Evolutionary conservation across 1,284 basidiomycete genomes (phyloP), one percentile per base, ranked within the genome.

Genomic region (Cutaneotrichosporon daszewskae): DNA sequence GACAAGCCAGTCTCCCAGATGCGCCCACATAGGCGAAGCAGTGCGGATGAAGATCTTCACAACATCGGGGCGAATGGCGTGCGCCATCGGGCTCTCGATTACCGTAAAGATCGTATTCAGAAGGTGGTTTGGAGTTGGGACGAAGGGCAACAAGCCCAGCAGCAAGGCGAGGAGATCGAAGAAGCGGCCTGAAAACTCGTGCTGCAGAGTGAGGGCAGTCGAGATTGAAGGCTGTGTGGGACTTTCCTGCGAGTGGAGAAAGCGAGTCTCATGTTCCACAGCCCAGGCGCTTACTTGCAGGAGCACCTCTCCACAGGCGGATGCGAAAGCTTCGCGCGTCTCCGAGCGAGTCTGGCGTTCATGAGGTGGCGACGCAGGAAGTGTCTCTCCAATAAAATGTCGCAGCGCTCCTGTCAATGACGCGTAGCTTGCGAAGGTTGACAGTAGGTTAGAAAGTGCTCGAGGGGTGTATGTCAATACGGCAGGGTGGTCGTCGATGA

Each of bases 301-400:
- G 4, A 88, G 65, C 43, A 84, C 77, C 8, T 64, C 50, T 36
- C 81, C 79, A 33, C 87, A 69, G 0, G 84, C 84, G 46, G 86
- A 85, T 0, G 83, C 79, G 60, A 88, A 88, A 0, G 88, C 87
- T 60, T 89, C 84, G 12, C 83, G 69, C 0, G 85, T 88, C 31
- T 77, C 78, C 2, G 79, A 80, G 11, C 43, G 59, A 32, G 33
- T 49, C 16, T 55, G 25, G 2, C 35, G 20, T 18, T 18, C 41
- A 2, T 51, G 34, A 41, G 44, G 29, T n/a, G 27, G 24, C 10
- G 40, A 58, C 4, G 49, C 44, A 17, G 54, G 19, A 33, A 22
- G 49, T 45, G 48, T 73, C 13, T 72, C 66, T 1, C 62, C 53
- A 22, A 77, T 71, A 63, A 87, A 87, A 27, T 68, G 72, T 31